phyloP scores from a whole-genome alignment of 352 stramenopile species.

The Globisporangium radiosum region DNA sequence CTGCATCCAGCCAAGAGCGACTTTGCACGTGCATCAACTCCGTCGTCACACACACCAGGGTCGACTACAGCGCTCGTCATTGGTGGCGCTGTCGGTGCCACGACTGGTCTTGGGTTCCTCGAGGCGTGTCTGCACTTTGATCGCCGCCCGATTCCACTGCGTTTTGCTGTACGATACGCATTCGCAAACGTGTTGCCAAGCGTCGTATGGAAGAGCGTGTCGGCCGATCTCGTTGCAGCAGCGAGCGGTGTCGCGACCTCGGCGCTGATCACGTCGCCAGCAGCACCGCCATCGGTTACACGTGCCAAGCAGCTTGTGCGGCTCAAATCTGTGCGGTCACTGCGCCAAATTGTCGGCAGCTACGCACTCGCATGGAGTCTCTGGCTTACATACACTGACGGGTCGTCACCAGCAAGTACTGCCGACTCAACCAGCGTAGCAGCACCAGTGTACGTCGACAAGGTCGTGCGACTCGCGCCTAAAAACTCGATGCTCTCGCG shows the following conservation, averaged over 20 bases:
- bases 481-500: slow-evolving; percentile 34
- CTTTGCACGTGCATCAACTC: not conserved
- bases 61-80: slow-evolving; percentile 6
- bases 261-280: slow-evolving; percentile 20
- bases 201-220: slow-evolving; percentile 48
- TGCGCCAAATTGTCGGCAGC: slow-evolving; percentile 44
- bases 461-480: slow-evolving; percentile 42
- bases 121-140: slow-evolving; percentile 57
- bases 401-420: not conserved
- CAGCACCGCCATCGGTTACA: slow-evolving; percentile 3
- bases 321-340: slow-evolving; percentile 37
- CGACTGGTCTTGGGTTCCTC: slow-evolving; percentile 46
- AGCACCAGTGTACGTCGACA: slow-evolving; percentile 15
- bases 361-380: slow-evolving; percentile 59
- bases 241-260: slow-evolving; percentile 24
- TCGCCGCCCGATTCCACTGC: slow-evolving; percentile 56
- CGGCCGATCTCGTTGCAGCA: slow-evolving; percentile 36
- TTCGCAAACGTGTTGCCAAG: slow-evolving; percentile 55
- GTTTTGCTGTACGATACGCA: slow-evolving; percentile 54
- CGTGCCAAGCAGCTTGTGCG: slow-evolving; percentile 32
- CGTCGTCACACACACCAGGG: not conserved
- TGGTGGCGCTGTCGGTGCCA: slow-evolving; percentile 17
- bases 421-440: not conserved
- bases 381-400: slow-evolving; percentile 21
- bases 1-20: slow-evolving; percentile 7